phyloP scores from a whole-genome alignment of 305 asterid species.

The Stenogyne calaminthoides region DNA sequence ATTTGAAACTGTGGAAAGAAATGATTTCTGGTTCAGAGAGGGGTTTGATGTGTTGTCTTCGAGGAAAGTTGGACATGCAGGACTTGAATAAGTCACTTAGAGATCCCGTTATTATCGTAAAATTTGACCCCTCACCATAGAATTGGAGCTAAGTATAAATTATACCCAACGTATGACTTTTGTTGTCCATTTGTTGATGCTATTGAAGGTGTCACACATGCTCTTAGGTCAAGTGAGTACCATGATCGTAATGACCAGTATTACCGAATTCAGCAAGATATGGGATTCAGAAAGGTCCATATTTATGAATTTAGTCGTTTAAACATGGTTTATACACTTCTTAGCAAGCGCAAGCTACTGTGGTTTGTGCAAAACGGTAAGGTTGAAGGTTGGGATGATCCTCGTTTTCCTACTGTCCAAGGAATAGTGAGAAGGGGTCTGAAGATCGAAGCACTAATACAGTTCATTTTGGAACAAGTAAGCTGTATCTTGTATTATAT shows the following conservation, averaged over 20 bases:
- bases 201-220: constrained; percentile 88
- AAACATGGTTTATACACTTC: constrained; percentile 94
- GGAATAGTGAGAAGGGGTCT: constrained; percentile 96
- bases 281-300: constrained; percentile 82
- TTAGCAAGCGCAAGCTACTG: constrained; percentile 93
- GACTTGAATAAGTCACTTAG: constrained; percentile 87
- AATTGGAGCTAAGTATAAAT: constrained; percentile 74
- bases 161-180: constrained; percentile 94
- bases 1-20: constrained; percentile 79
- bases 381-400: constrained; percentile 98
- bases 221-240: constrained; percentile 94
- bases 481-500: constrained; percentile 19
- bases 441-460: constrained; percentile 79
- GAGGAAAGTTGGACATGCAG: constrained; percentile 93
- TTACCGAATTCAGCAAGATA: constrained; percentile 82
- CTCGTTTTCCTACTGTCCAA: constrained; percentile 97
- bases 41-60: constrained; percentile 83
- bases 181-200: constrained; percentile 96
- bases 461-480: constrained; percentile 95
- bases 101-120: constrained; percentile 97
- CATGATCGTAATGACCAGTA: constrained; percentile 96
- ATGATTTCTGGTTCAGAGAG: constrained; percentile 87
- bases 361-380: constrained; percentile 97
- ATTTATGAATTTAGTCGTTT: constrained; percentile 86
- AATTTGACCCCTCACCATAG: constrained; percentile 91